Base-by-base conservation (phyloP, 495 filamentous ascomycete species). In the Lasiosphaeria hispida region DNA sequence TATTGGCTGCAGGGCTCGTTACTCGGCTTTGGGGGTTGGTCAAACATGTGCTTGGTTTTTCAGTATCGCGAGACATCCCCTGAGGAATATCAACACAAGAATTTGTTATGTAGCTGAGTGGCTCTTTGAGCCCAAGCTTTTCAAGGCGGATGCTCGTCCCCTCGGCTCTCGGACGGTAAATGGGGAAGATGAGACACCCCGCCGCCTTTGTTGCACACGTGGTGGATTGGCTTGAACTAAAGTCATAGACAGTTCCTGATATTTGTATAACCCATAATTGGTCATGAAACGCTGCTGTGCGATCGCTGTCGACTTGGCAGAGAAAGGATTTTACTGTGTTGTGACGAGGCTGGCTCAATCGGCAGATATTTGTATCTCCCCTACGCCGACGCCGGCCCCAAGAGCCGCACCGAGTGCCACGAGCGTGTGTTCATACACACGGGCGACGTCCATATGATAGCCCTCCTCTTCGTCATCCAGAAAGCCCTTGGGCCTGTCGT, bases 341-440 rank as follows among this genome's bases (percentile, higher is more conserved):
- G 9, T 7, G 13, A 13, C 51, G 33, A 6, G 1, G 10, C 10
- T 18, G 14, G 35, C 19, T 51, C 48, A 61, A n/a, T 61, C 48
- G 11, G 51, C 63, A 8, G 55, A 58, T 8, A 65, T 62, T 15
- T 61, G 63, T 11, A 62, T 43, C 3, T 43, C 37, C 14, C 11
- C 40, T 15, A 60, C 52, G 2, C 48, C 48, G 2, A 49, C 59
- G 17, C 57, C 51, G 13, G 57, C 64, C 35, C 77, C 83, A 30
- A 89, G 64, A 14, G 78, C 77, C 66, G 84, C 85, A 4, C 85
- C 88, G 4, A 94, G 70, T 68, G 87, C 78, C 48, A 87, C 80
- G 58, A 96, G 77, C 0, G 89, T 92, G 63, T 79, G 78, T 69
- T 93, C 89, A 72, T 92, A 96, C 0, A 95, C 86, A 60, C 79